Base-by-base conservation (phyloP, 345 rosid genomes). In the Streptanthus diversifolius region DNA sequence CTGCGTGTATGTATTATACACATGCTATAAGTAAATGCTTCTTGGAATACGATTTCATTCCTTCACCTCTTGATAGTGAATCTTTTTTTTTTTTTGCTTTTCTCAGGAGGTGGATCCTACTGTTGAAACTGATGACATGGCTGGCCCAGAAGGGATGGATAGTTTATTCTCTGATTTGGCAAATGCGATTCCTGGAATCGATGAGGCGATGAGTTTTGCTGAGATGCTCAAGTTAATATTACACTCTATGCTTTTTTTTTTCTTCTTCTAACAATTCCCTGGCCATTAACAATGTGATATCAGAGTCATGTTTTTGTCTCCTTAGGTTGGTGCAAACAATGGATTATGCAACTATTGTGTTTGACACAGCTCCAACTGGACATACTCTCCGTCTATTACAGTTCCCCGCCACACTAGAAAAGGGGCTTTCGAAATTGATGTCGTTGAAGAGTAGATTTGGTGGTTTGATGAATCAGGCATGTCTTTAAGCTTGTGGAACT, bases 351-450 rank as follows among this genome's bases (percentile, higher is more conserved):
- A 87, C 85, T 72, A 90, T 95, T 62, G 95, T 92, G 33, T 95
- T 92, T 71, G 98, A 95, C 80, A 95, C 99, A 14, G 98, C 99
- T 78, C 99, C 99, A 67, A 95, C 99, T 17, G 99, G 98, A 55
- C 98, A 92, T 74, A 95, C 99, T 19, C 97, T 95, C 58, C 88
- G 97, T 48, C 85, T 95, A 27, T 79, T 95, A 74, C 99, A 95
- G 79, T 92, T 95, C 66, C 99, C 99, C 0, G 75, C 97, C 60
- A 92, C 99, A 40, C 80, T 95, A 65, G 99, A 95, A 79, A 95
- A 87, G 85, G 99, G 98, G 40, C 96, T 92, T 37, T 84, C 85
- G 0, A 95, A 95, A 79, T 76, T 95, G 81, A 90, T 90, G 96
- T 83, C 96, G 27, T 77, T 95, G 83, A 92, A 86, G 88, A 90